Percentiles rank a stretch among this genome's conserved stretches.
Conservation (phyloP, 805 yeast genomes). For the Ogataea trehaloabstinens region DNA sequence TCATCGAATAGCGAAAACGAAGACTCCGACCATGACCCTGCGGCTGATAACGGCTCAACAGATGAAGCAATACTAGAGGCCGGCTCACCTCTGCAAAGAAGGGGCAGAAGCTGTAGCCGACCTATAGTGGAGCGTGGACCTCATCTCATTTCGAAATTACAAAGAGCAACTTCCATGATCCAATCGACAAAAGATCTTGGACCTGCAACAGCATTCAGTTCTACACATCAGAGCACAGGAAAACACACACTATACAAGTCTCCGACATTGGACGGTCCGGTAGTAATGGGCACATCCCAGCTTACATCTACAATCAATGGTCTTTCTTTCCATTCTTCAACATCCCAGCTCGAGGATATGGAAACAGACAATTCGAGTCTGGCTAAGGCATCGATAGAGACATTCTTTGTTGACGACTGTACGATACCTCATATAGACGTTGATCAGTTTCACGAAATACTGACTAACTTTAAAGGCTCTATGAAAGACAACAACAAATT, state of each 20-base stretch:
- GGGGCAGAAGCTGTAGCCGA: constrained; percentile 16
- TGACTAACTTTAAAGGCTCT: constrained; percentile 41
- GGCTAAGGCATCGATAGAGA: constrained; percentile 35
- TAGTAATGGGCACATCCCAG: constrained; percentile 17
- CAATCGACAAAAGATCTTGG: constrained; percentile 12
- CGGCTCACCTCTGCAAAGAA: constrained; percentile 40
- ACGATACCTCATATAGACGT: constrained; percentile 69
- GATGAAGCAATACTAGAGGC: constrained; percentile 21
- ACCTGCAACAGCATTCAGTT: background rate
- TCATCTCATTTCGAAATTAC: constrained; percentile 21
- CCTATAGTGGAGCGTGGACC: constrained; percentile 16
- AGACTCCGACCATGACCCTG: constrained; percentile 16
- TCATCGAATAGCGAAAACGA: constrained; percentile 19
- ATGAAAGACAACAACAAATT: constrained; percentile 32
- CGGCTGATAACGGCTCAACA: constrained; percentile 8
- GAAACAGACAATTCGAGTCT: constrained; percentile 23
- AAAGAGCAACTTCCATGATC: constrained; percentile 28
- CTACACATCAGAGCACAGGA: background rate
- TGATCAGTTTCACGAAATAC: constrained; percentile 52
- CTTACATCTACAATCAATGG: constrained; percentile 25
- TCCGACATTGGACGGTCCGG: constrained; percentile 10
- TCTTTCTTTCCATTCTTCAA: constrained; percentile 14
- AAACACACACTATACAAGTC: constrained; percentile 15
- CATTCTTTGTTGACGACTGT: constrained; percentile 50
- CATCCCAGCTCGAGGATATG: constrained; percentile 6